Conservation (phyloP, 441 rosid species). For the Erodium moschatum region DNA sequence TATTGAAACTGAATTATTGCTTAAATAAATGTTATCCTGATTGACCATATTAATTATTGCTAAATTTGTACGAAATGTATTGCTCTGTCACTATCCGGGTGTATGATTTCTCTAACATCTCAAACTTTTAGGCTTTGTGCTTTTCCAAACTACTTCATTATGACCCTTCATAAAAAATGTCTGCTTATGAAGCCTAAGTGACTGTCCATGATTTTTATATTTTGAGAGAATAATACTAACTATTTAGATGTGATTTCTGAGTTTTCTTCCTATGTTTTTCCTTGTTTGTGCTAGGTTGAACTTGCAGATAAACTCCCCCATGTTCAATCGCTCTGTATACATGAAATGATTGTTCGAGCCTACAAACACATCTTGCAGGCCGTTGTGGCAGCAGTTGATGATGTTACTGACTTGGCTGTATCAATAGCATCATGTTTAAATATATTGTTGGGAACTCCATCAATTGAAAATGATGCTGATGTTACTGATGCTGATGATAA, state of each 20-base stretch:
- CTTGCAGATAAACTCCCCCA: slow-evolving; percentile 74
- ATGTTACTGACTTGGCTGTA: slow-evolving; percentile 44
- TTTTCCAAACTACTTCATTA: background rate
- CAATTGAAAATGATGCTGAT: slow-evolving; percentile 32
- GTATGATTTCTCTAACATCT: background rate
- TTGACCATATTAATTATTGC: background rate
- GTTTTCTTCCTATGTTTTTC: slow-evolving; percentile 14
- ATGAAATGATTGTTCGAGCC: slow-evolving; percentile 76
- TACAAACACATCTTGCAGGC: slow-evolving; percentile 72
- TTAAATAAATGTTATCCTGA: background rate
- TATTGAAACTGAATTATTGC: background rate
- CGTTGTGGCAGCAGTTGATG: slow-evolving; percentile 57
- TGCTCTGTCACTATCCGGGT: background rate
- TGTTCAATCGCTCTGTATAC: slow-evolving; percentile 69
- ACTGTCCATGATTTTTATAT: background rate
- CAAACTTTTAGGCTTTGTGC: background rate
- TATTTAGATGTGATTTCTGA: background rate
- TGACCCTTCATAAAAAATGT: background rate
- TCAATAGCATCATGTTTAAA: slow-evolving; percentile 65
- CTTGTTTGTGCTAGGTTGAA: slow-evolving; percentile 43
- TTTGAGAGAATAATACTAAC: background rate
- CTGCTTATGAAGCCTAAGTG: background rate
- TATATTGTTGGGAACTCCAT: slow-evolving; percentile 56
- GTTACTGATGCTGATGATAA: slow-evolving; percentile 34
- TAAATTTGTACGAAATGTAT: background rate